Percentiles rank a stretch among this genome's conserved stretches.
phyloP scores from a whole-genome alignment of 495 filamentous ascomycete species.

The Lasiosphaeria miniovina region DNA sequence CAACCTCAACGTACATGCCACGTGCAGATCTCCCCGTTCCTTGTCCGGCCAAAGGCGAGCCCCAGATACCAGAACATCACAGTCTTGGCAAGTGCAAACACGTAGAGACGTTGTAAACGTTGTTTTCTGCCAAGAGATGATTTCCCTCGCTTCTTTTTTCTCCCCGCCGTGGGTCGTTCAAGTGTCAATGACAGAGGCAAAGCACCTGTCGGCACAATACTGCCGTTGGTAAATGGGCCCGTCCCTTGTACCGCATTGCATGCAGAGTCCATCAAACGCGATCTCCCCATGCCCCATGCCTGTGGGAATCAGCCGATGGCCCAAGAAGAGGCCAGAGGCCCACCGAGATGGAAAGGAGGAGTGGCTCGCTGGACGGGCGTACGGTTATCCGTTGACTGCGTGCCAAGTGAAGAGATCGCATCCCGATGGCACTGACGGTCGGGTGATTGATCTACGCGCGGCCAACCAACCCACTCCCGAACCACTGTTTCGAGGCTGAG shows the following conservation, averaged over 20 bases:
- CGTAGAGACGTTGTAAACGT: not conserved
- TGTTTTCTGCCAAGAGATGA: conserved; percentile 2
- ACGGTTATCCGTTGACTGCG: too few relatives aligned
- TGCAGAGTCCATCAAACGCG: not conserved
- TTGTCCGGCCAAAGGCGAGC: too few relatives aligned
- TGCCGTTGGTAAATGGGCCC: too few relatives aligned
- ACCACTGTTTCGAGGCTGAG: not conserved
- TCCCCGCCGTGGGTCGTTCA: too few relatives aligned
- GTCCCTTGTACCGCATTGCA: not conserved
- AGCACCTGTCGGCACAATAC: too few relatives aligned
- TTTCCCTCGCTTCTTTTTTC: not conserved
- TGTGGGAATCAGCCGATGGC: not conserved
- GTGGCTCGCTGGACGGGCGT: not conserved
- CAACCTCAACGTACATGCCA: not conserved
- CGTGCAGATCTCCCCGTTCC: not conserved
- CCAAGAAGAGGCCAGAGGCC: not conserved
- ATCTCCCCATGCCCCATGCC: not conserved
- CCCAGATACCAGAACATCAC: not conserved
- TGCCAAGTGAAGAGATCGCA: too few relatives aligned
- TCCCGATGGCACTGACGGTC: too few relatives aligned
- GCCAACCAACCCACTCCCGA: not conserved
- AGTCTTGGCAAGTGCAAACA: not conserved
- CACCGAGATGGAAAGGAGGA: not conserved
- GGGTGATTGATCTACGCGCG: not conserved
- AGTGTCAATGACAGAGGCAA: too few relatives aligned